Percentiles rank a stretch among this genome's conserved stretches.
These are phyloP conservation scores for Rhodotorula sp. DNA, from an alignment of 1,284 basidiomycete genomes.

Conservation along the genomic window DNA sequence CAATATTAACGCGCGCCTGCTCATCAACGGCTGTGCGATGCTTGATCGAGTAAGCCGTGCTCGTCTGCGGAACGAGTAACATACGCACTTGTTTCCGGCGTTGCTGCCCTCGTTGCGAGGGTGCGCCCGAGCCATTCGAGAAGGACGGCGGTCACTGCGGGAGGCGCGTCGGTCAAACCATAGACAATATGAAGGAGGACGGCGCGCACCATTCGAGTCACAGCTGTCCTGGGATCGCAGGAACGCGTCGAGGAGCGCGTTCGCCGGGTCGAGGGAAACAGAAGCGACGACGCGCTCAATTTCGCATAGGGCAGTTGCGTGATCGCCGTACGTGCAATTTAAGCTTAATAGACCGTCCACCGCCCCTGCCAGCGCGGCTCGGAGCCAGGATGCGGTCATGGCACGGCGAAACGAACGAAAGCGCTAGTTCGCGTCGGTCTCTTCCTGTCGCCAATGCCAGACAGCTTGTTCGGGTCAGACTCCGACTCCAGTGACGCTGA, in stretches of 20 bases:
- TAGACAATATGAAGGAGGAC: background rate
- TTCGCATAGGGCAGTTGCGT: conserved; percentile 14
- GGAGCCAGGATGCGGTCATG: conserved; percentile 14
- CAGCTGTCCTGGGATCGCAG: conserved; percentile 69
- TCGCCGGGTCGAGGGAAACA: conserved; percentile 18
- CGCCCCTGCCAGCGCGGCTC: background rate
- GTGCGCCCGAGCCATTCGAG: conserved; percentile 36
- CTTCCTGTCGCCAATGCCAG: conserved; percentile 14
- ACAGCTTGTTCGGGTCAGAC: conserved; percentile 41
- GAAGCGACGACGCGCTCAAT: conserved; percentile 27
- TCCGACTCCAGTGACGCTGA: conserved; percentile 11
- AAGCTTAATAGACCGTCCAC: conserved; percentile 25
- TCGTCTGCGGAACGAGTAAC: conserved; percentile 56
- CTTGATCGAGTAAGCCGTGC: conserved; percentile 36
- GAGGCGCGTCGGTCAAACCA: background rate
- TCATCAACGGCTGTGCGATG: conserved; percentile 53
- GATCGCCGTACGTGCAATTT: background rate
- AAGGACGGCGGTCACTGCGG: conserved; percentile 24
- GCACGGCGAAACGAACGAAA: background rate
- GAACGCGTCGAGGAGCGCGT: conserved; percentile 57
- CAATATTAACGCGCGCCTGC: conserved; percentile 54
- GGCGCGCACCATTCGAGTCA: conserved; percentile 68
- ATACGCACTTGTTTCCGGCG: conserved; percentile 56
- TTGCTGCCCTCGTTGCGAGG: background rate
- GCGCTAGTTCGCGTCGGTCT: background rate